Evolutionary conservation across 1,284 basidiomycete genomes (phyloP).

Genomic region (Ustilago esculenta): DNA sequence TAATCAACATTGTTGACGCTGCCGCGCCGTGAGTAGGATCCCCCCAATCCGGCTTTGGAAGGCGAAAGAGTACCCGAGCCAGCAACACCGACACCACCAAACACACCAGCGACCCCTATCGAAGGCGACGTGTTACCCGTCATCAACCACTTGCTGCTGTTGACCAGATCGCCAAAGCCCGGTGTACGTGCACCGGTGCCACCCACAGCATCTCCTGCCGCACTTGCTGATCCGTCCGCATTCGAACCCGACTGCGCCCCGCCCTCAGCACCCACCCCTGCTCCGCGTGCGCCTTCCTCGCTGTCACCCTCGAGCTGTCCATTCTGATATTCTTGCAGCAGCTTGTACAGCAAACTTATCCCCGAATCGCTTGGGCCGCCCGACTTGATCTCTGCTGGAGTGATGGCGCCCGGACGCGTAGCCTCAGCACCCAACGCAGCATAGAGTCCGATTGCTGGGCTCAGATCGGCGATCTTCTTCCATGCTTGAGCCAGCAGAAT

Average conservation of each 20-base stretch:
- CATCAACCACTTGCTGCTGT: conserved; percentile 32
- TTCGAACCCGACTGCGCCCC: neutral
- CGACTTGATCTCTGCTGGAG: conserved; percentile 46
- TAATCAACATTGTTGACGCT: conserved; percentile 27
- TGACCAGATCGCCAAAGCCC: conserved; percentile 17
- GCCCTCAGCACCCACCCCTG: neutral
- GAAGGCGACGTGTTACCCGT: conserved; percentile 24
- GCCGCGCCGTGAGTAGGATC: conserved; percentile 24
- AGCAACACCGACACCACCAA: conserved; percentile 1
- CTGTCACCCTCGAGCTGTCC: conserved; percentile 14
- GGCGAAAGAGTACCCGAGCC: conserved; percentile 17
- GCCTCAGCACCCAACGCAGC: conserved; percentile 45
- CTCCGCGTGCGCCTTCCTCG: neutral
- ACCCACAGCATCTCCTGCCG: neutral
- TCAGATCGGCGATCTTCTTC: conserved; percentile 52
- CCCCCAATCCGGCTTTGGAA: conserved; percentile 12
- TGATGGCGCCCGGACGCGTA: conserved; percentile 43
- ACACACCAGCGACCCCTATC: neutral
- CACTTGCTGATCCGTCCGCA: neutral
- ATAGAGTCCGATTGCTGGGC: conserved; percentile 44
- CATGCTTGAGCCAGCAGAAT: conserved; percentile 45
- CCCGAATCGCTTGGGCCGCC: conserved; percentile 48
- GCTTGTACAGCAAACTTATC: conserved; percentile 45
- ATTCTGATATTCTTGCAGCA: conserved; percentile 44
- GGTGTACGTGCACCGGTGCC: conserved; percentile 26